Base-by-base conservation (phyloP, 805 yeast species). In the Helenozyma baotianmanensis region DNA sequence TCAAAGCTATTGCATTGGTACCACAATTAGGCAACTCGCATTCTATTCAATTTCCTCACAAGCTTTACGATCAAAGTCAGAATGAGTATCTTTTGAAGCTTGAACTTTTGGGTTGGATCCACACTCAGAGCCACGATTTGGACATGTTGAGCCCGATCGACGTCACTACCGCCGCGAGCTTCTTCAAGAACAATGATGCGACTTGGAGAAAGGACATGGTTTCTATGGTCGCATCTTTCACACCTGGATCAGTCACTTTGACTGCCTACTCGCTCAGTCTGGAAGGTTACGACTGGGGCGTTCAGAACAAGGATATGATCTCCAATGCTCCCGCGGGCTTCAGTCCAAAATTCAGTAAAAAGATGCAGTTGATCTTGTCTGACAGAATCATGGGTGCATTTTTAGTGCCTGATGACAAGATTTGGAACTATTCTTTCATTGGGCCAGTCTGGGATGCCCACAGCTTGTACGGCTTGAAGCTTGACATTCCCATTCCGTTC, bases 81-180 rank as follows among this genome's bases (percentile, higher is more conserved):
- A 51, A 48, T 17, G 56, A 42, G 1, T 38, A 36, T 13, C 44
- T 62, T 29, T 38, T 47, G 23, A 82, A 75, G 2, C 55, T 86
- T 22, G 89, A 87, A 49, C 74, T 92, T 4, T 57, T 92, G 12
- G 98, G 98, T 1, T 85, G 96, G 95, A 73, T 92, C n/a, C 97
- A 90, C 53, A 85, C 97, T 0, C 87, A 82, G 54, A 70, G 82
- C 1, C 75, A 74, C 13, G 95, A 84, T 23, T 43, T 70, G 5
- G 72, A 74, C 30, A 65, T 69, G 32, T 71, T 89, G 63, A 64
- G 82, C 5, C 78, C 96, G 0, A 60, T 70, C 22, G 97, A 90
- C 43, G 74, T 86, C 11, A 70, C 82, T 2, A 72, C 77, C 0
- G 82, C 79, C 35, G 64, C 78, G 4, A 58, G 48, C 25, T 51